Conservation (phyloP, 75 land plant genomes). For the Cryptomeria japonica region DNA sequence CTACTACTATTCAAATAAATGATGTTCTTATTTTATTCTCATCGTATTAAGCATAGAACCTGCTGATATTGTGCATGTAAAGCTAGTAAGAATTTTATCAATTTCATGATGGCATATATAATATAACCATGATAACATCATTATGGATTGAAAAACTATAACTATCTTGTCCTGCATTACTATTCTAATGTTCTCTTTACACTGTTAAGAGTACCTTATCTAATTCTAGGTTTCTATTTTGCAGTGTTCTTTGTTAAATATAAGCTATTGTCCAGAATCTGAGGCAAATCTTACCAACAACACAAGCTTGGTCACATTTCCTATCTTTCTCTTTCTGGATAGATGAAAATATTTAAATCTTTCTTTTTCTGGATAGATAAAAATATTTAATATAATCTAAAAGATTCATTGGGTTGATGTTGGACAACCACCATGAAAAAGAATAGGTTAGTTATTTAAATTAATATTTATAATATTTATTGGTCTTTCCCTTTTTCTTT, state of each 20-base stretch:
- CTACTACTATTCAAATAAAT: not conserved
- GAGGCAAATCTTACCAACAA: constrained; percentile 40
- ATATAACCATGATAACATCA: not conserved
- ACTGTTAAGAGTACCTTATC: not conserved
- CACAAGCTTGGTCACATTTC: constrained; percentile 51
- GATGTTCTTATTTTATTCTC: not conserved
- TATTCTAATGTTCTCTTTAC: not conserved
- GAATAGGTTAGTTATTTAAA: not conserved
- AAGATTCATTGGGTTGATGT: not conserved
- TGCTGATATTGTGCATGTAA: not conserved
- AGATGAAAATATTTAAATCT: not conserved
- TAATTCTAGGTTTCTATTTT: constrained; percentile 51
- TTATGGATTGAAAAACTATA: no score
- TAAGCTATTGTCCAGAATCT: constrained; percentile 73
- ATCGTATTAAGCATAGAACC: not conserved
- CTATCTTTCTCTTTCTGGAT: not conserved
- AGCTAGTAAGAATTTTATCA: not conserved
- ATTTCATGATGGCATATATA: not conserved
- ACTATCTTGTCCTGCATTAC: not conserved
- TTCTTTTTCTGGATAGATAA: not conserved
- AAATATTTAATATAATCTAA: no score
- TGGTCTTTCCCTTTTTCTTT: not conserved
- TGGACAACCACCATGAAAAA: no score
- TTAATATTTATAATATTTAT: no score
- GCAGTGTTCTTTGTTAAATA: constrained; percentile 70